Conservation (phyloP, 169 alveolate species). For the Cryptosporidium sp. region DNA sequence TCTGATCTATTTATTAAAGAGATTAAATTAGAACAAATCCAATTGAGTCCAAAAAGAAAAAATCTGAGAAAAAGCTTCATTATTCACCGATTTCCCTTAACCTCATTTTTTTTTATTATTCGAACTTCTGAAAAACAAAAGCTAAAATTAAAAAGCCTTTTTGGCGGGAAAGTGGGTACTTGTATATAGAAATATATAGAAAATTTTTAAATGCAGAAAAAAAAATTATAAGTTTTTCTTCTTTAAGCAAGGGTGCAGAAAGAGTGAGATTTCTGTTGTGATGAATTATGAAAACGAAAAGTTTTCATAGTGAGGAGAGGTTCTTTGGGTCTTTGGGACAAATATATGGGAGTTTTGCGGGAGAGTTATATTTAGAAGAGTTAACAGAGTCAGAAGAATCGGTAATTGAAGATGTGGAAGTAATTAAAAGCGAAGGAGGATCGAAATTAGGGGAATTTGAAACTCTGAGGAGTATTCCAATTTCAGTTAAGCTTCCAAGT, state of each 20-base stretch:
- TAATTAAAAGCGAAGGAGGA: not conserved
- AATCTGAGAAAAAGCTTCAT: too few relatives aligned
- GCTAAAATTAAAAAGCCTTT: not conserved
- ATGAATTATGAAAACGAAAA: constrained; percentile 17
- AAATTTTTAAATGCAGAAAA: not conserved
- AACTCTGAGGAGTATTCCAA: not conserved
- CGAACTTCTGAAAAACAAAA: not conserved
- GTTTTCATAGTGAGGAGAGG: constrained; percentile 12
- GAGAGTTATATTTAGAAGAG: not conserved
- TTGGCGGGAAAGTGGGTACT: constrained; percentile 46
- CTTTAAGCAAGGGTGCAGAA: not conserved
- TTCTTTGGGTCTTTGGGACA: constrained; percentile 8
- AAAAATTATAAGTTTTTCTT: not conserved
- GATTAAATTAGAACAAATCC: not conserved
- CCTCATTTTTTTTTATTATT: not conserved
- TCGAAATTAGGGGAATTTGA: not conserved
- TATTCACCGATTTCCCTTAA: too few relatives aligned
- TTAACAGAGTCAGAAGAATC: constrained; percentile 1
- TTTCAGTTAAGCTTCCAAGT: constrained; percentile 10
- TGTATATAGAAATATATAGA: too few relatives aligned
- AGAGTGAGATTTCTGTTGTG: not conserved
- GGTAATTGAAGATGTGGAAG: not conserved
- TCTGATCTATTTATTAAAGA: not conserved
- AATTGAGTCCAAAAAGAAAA: too few relatives aligned
- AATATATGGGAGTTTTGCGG: not conserved